These are phyloP conservation scores for Lyophyllum atratum DNA, from an alignment of 768 basidiomycete species.

Conservation along the genomic window DNA sequence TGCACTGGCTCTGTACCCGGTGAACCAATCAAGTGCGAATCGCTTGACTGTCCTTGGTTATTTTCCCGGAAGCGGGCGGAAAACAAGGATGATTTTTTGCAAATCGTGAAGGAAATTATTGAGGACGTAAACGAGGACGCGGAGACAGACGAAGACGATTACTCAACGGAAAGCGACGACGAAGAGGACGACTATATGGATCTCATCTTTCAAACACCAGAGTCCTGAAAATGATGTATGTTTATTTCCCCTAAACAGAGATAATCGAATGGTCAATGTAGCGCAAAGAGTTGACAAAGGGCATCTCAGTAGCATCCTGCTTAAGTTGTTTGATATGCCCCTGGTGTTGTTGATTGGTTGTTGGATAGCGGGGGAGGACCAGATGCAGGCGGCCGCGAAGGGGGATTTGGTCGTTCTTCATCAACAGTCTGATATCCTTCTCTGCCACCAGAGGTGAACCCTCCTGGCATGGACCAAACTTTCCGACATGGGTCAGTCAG, in stretches of 20 bases:
- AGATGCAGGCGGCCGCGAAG: constrained; percentile 28
- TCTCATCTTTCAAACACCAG: constrained; percentile 11
- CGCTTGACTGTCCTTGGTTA: constrained; percentile 84
- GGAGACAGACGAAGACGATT: constrained; percentile 4
- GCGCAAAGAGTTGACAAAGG: neutral
- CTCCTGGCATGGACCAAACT: constrained; percentile 84
- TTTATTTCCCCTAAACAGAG: neutral
- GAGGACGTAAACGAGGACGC: constrained; percentile 33
- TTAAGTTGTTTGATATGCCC: constrained; percentile 46
- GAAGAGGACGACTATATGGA: constrained; percentile 10
- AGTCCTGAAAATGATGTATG: neutral
- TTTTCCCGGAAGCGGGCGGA: constrained; percentile 70
- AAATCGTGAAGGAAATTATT: constrained; percentile 32
- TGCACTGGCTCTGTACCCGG: constrained; percentile 59
- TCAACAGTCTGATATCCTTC: constrained; percentile 68
- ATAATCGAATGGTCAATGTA: neutral
- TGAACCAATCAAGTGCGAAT: constrained; percentile 75
- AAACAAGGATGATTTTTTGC: constrained; percentile 36
- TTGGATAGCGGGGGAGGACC: constrained; percentile 22
- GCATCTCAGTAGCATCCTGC: neutral
- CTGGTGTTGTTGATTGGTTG: constrained; percentile 30
- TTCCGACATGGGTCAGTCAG: constrained; percentile 7
- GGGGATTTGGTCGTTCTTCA: constrained; percentile 39
- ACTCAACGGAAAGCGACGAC: constrained; percentile 7
- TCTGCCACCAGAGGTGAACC: constrained; percentile 55